Evolutionary conservation across 495 filamentous ascomycete genomes (phyloP).

Genomic region (Talaromyces nanjingensis): DNA sequence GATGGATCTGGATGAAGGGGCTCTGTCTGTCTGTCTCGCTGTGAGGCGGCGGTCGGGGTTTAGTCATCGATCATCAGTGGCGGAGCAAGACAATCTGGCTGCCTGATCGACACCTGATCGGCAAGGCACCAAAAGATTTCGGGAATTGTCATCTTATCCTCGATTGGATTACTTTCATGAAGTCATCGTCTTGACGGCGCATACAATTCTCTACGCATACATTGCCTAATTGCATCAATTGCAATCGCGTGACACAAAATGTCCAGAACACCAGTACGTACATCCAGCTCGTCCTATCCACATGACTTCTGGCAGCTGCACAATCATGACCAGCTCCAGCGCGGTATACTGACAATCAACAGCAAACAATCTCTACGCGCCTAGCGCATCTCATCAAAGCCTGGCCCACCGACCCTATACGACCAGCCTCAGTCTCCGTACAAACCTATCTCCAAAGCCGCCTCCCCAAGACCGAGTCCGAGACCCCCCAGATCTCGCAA

Average conservation of each 20-base stretch:
- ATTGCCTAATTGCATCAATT: background rate
- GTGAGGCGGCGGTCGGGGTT: background rate
- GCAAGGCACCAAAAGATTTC: background rate
- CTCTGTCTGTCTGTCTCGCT: background rate
- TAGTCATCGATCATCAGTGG: background rate
- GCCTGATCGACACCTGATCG: conserved; percentile 9
- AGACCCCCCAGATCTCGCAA: conserved; percentile 36
- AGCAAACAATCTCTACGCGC: conserved; percentile 54
- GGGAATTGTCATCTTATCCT: background rate
- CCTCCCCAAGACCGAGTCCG: conserved; percentile 33
- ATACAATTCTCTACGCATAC: background rate
- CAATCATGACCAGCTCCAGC: background rate
- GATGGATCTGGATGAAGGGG: conserved; percentile 2
- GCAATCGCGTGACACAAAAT: conserved; percentile 14
- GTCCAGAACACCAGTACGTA: conserved; percentile 25
- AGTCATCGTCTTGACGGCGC: background rate
- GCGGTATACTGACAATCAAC: conserved; percentile 22
- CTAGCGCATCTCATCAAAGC: conserved; percentile 48
- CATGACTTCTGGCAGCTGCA: conserved; percentile 2
- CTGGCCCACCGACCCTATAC: conserved; percentile 74
- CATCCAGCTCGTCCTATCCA: background rate
- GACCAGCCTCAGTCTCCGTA: conserved; percentile 66
- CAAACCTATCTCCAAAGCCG: conserved; percentile 60
- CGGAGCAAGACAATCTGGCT: conserved; percentile 2
- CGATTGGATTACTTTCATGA: no score